Percentiles rank a stretch among this genome's conserved stretches.
Conservation (phyloP, 2,329 filamentous ascomycete genomes). For the Colletotrichum sp. region DNA sequence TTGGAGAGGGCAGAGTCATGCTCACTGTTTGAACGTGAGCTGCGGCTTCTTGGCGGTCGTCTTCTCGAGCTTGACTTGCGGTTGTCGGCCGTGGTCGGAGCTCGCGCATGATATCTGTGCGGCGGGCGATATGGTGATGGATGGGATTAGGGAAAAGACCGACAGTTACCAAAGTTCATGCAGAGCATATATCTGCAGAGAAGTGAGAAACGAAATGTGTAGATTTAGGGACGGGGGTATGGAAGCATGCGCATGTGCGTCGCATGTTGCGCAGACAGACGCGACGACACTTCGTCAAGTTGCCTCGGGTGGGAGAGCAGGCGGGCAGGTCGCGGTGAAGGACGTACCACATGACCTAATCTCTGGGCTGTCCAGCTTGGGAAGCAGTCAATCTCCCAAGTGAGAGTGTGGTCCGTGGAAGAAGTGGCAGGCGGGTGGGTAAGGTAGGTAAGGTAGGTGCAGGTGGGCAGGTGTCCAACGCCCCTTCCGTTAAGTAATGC, state of each 20-base stretch:
- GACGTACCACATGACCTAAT: background rate
- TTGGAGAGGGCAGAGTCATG: background rate
- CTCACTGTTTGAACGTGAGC: rapidly evolving
- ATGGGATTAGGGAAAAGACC: background rate
- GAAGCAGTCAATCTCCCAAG: background rate
- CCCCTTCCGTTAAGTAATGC: background rate
- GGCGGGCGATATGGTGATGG: too few species aligned
- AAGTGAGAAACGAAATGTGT: too few species aligned
- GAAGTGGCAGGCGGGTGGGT: background rate
- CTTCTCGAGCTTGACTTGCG: background rate
- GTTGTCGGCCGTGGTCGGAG: background rate
- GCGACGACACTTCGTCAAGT: background rate
- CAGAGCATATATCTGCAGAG: background rate
- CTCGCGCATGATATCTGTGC: background rate
- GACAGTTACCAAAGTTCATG: background rate
- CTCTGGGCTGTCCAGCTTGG: too few species aligned
- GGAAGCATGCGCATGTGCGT: background rate
- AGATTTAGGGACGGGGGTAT: too few species aligned
- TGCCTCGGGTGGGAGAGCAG: background rate
- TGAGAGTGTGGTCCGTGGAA: background rate
- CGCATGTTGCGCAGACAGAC: background rate
- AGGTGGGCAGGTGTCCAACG: background rate
- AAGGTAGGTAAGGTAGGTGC: too few species aligned
- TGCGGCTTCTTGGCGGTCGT: background rate
- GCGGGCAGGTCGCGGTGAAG: background rate